Evolutionary conservation across 306 rosid genomes (phyloP), one percentile per base, ranked within the genome.

Genomic region (Luffa acutangula): DNA sequence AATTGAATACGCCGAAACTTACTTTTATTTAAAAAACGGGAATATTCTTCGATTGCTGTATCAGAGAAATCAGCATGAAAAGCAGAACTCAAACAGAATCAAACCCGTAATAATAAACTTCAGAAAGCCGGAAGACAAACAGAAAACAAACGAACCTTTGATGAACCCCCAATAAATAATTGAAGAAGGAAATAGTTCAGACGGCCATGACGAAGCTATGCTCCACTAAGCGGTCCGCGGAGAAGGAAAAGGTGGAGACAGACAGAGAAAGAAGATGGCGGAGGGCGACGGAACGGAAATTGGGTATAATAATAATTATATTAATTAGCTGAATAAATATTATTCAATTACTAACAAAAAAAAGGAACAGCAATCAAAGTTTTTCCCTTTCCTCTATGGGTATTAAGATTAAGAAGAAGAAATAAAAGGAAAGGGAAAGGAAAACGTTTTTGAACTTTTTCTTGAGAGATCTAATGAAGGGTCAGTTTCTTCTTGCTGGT

Each of bases 131-230:
- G 43, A 51, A 45, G 17, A 53, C 15, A 43, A 1, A 25, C 53
- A n/a, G 51, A 14, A 34, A 45, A 0, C 0, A 13, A 58, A 42
- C 85, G 56, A 77, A 86, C 89, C 89, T 82, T 67, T 7, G 80
- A 60, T 6, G 46, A 76, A 48, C 49, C 67, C 67, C 4, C 17
- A 80, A 69, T 2, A 21, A 75, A 66, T 0, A 74, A 46, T 46
- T 67, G 34, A 7, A 59, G 58, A 77, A n/a, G 71, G 58, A 34
- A 75, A 56, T 13, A 49, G 83, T 66, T 80, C 82, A 78, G 79
- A 84, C 87, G 82, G 84, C 91, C 85, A 85, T 67, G 66, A 79
- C 75, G 66, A 81, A 81, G 88, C 73, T 54, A 53, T 17, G 78
- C 42, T 69, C 79, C 80, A 53, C 53, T n/a, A 62, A 80, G 62